These are phyloP conservation scores for Spinellus fusiger DNA, from an alignment of 192 early-diverging fungal genomes.

Conservation along the genomic window DNA sequence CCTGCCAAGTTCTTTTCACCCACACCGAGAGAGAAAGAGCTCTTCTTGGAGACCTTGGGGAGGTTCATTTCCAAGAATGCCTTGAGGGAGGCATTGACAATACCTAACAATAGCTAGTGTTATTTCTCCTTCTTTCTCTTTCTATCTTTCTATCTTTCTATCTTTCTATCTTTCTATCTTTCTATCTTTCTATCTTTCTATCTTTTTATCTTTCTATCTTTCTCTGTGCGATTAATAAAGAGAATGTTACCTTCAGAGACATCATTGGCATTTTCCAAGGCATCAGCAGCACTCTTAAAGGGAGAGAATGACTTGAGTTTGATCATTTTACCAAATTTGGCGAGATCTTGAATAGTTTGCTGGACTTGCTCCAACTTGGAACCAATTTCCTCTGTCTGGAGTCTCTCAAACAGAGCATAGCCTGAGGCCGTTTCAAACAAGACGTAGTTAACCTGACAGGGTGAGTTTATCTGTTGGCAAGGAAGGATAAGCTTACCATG, in stretches of 20 bases:
- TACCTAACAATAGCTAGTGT: conserved; percentile 45
- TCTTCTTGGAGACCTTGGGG: conserved; percentile 73
- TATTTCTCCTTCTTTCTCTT: background rate
- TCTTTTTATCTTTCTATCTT: background rate
- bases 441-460: conserved; percentile 53
- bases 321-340: conserved; percentile 85
- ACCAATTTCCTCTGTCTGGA: conserved; percentile 93
- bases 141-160: background rate
- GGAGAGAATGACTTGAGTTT: conserved; percentile 94
- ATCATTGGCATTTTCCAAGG: conserved; percentile 97
- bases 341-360: conserved; percentile 72
- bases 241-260: conserved; percentile 82
- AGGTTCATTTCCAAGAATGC: conserved; percentile 95
- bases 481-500: background rate
- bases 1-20: conserved; percentile 79
- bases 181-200: background rate
- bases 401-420: conserved; percentile 92
- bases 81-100: conserved; percentile 83
- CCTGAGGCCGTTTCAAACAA: conserved; percentile 95
- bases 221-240: background rate
- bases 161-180: background rate
- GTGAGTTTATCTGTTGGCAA: background rate
- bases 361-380: conserved; percentile 88
- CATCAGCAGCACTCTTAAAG: conserved; percentile 95
- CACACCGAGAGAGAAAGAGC: conserved; percentile 75